Percentiles rank a stretch among this genome's conserved stretches.
These are phyloP conservation scores for Ogataea saltuana DNA, from an alignment of 805 yeast genomes.

Conservation along the genomic window DNA sequence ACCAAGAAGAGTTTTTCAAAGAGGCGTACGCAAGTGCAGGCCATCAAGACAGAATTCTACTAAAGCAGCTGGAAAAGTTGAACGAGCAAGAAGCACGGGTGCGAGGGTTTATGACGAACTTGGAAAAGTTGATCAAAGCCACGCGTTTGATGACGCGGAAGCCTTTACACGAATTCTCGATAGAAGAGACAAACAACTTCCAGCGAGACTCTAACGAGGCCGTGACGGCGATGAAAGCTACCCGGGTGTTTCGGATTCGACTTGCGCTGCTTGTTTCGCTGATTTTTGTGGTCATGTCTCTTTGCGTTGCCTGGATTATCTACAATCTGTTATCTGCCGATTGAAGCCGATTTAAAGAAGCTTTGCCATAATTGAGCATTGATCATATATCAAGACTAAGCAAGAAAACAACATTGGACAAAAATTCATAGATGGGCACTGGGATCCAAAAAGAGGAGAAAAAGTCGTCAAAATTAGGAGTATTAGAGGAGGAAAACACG, in stretches of 20 bases:
- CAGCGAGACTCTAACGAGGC: neutral
- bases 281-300: neutral
- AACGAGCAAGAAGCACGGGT: neutral
- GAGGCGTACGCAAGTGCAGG: neutral
- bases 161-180: slow-evolving; percentile 3
- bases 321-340: too few relatives aligned
- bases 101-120: neutral
- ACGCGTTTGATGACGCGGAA: neutral
- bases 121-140: neutral
- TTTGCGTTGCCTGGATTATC: neutral
- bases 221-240: neutral
- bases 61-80: neutral
- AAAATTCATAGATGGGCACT: too few relatives aligned
- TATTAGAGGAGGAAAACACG: slow-evolving; percentile 50
- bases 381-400: too few relatives aligned
- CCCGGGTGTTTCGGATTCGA: neutral
- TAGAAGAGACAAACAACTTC: neutral
- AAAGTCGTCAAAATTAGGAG: slow-evolving; percentile 36
- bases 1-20: neutral
- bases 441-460: neutral
- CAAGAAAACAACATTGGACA: too few relatives aligned
- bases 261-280: neutral
- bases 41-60: neutral
- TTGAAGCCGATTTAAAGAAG: too few relatives aligned
- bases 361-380: too few relatives aligned